Conservation (phyloP, 805 yeast species). For the Lachancea thermotolerans region DNA sequence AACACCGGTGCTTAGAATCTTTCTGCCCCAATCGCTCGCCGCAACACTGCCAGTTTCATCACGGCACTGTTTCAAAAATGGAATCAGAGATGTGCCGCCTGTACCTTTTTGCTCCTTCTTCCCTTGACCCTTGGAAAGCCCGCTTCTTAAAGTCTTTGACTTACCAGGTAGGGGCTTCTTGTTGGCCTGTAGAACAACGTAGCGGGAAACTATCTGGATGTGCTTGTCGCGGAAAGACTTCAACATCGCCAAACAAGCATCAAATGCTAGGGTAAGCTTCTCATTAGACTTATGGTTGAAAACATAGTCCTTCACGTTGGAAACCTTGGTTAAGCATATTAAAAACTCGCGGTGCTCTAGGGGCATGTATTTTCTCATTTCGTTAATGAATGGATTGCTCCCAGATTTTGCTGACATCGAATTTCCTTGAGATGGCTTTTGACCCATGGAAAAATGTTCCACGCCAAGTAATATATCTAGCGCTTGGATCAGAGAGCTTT, state of each 20-base stretch:
- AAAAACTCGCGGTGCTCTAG: constrained; percentile 74
- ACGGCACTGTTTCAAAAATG: constrained; percentile 89
- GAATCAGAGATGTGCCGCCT: constrained; percentile 88
- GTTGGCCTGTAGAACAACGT: constrained; percentile 73
- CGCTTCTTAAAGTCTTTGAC: constrained; percentile 55
- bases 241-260: constrained; percentile 84
- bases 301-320: constrained; percentile 63
- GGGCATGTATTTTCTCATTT: constrained; percentile 90
- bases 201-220: constrained; percentile 85
- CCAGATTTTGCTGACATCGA: constrained; percentile 27
- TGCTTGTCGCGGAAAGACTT: constrained; percentile 87
- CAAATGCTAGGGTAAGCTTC: constrained; percentile 66
- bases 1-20: constrained; percentile 52
- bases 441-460: constrained; percentile 74
- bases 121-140: constrained; percentile 43
- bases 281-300: constrained; percentile 36
- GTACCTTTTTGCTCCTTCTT: constrained; percentile 69
- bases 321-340: constrained; percentile 47
- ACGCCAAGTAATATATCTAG: constrained; percentile 72
- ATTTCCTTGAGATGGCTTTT: constrained; percentile 32
- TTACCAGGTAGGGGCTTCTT: constrained; percentile 45
- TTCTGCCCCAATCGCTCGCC: constrained; percentile 86
- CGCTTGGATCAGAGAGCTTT: constrained; percentile 81
- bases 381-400: constrained; percentile 54
- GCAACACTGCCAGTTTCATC: constrained; percentile 95